These are phyloP conservation scores for Allium fistulosum DNA, from an alignment of 106 monocot species.

Conservation along the genomic window DNA sequence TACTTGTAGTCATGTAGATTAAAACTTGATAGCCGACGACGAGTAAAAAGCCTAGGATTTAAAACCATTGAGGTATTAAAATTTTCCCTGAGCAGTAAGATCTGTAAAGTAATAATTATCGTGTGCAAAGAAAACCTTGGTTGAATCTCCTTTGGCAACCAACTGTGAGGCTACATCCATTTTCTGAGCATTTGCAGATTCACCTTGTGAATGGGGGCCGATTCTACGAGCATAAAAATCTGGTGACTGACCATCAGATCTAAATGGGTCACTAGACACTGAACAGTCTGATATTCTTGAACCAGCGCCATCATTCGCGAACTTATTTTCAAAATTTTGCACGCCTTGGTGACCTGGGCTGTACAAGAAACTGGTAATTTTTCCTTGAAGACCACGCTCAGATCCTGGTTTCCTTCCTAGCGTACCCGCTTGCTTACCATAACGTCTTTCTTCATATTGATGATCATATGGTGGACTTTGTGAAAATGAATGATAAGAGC, in stretches of 20 bases:
- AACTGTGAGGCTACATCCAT: constrained; percentile 9
- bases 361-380: constrained; percentile 50
- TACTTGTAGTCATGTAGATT: no score
- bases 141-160: constrained; percentile 16
- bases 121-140: constrained; percentile 20
- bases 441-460: constrained; percentile 76
- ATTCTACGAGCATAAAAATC: constrained; percentile 30
- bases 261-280: constrained; percentile 55
- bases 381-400: constrained; percentile 69
- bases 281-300: constrained; percentile 70
- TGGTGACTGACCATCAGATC: constrained; percentile 48
- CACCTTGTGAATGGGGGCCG: constrained; percentile 20
- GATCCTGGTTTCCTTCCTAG: constrained; percentile 84
- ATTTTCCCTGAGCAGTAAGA: no score
- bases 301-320: constrained; percentile 62
- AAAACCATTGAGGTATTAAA: background rate
- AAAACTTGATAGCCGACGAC: no score
- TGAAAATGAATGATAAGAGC: constrained; percentile 67
- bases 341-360: constrained; percentile 50
- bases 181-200: constrained; percentile 8
- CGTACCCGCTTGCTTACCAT: constrained; percentile 62
- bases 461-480: constrained; percentile 72
- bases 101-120: constrained; percentile 11
- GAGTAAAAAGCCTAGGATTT: constrained; percentile 1
- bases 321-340: constrained; percentile 61